A percentile compares a stretch with the other conserved stretches of the same genome.
These are phyloP conservation scores for Dendrobium huoshanense DNA, from an alignment of 106 monocot species.

Conservation along the genomic window DNA sequence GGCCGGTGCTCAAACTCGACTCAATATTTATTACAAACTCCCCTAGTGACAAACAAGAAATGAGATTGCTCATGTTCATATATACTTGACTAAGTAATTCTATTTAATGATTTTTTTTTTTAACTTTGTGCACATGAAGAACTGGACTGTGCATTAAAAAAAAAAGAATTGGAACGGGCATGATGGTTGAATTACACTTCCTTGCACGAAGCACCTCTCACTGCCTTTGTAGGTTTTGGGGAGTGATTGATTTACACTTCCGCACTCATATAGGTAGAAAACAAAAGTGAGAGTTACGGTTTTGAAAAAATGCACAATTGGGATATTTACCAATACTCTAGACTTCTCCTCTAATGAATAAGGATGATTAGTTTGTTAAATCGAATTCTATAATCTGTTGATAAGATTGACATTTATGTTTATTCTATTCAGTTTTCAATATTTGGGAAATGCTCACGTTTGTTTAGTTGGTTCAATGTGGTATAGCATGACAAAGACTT, in stretches of 20 bases:
- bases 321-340: neutral
- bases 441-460: neutral
- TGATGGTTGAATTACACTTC: neutral
- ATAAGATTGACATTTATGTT: neutral
- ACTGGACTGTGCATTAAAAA: neutral
- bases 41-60: no score
- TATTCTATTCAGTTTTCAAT: neutral
- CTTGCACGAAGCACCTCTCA: neutral
- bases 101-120: no score
- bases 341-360: no score
- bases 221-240: neutral
- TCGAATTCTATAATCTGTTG: neutral
- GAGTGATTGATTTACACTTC: neutral
- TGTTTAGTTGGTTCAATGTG: neutral
- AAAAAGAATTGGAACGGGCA: neutral
- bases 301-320: neutral
- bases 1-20: no score
- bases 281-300: neutral
- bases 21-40: no score
- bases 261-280: neutral
- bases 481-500: neutral
- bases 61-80: no score
- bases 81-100: no score
- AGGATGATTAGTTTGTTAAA: no score
- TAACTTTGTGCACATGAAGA: neutral